phyloP scores from a whole-genome alignment of 345 rosid species.

The Corchorus olitorius region DNA sequence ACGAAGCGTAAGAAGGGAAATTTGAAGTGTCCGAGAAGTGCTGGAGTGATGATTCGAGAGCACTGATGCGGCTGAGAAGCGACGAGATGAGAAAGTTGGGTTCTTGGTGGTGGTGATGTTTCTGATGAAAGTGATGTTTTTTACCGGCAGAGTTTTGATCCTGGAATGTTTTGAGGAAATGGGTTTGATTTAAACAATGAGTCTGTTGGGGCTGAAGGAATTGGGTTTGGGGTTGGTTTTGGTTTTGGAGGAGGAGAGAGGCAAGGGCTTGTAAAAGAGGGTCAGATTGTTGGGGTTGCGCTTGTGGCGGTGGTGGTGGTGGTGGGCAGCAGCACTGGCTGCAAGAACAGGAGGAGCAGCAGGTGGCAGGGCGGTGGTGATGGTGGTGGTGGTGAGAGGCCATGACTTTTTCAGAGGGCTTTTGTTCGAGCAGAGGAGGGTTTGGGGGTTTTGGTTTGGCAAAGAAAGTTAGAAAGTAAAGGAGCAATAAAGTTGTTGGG shows the following conservation, averaged over 20 bases:
- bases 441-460: neutral
- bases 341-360: slow-evolving; percentile 34
- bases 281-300: slow-evolving; percentile 28
- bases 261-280: slow-evolving; percentile 54
- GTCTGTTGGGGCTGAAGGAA: slow-evolving; percentile 8
- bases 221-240: slow-evolving; percentile 22
- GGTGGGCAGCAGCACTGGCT: slow-evolving; percentile 33
- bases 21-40: slow-evolving; percentile 32
- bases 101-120: slow-evolving; percentile 26
- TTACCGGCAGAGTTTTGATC: slow-evolving; percentile 22
- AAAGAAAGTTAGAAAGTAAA: neutral
- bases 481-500: slow-evolving; percentile 12
- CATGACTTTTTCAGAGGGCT: slow-evolving; percentile 37
- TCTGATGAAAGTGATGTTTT: slow-evolving; percentile 20
- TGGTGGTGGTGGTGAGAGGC: slow-evolving; percentile 50
- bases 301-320: slow-evolving; percentile 27
- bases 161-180: slow-evolving; percentile 21
- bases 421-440: no score
- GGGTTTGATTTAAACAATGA: slow-evolving; percentile 23
- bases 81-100: slow-evolving; percentile 42
- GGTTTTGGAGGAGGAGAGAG: slow-evolving; percentile 48
- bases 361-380: slow-evolving; percentile 31
- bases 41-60: slow-evolving; percentile 53
- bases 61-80: slow-evolving; percentile 52
- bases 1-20: slow-evolving; percentile 22